A percentile compares a stretch with the other conserved stretches of the same genome.
These are phyloP conservation scores for Pinus taeda DNA, from an alignment of 75 land plant genomes.

Conservation along the genomic window DNA sequence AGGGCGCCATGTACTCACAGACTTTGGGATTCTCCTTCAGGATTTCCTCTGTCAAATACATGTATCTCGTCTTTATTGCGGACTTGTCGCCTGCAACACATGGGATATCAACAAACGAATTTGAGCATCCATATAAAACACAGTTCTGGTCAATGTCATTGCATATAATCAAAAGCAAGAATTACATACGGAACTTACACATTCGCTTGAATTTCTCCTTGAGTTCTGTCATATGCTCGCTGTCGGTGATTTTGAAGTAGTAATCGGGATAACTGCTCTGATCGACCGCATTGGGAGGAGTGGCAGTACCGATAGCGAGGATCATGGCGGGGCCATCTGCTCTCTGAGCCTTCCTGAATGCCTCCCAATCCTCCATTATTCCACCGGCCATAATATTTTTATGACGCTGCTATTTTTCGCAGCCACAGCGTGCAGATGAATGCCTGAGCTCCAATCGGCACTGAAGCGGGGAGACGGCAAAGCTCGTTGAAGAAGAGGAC, in stretches of 20 bases:
- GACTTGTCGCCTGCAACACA: conserved; percentile 29
- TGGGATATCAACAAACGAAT: no score
- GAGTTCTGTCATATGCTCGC: conserved; percentile 47
- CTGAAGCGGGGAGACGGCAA: no score
- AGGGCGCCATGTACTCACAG: conserved; percentile 15
- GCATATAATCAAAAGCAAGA: no score
- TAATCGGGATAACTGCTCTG: conserved; percentile 45
- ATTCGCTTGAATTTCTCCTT: conserved; percentile 44
- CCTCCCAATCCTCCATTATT: not conserved
- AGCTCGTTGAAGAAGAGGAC: not conserved
- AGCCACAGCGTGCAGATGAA: no score
- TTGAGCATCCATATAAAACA: not conserved
- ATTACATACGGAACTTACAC: conserved; percentile 19
- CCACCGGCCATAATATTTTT: no score
- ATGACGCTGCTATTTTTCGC: no score
- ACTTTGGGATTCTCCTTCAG: conserved; percentile 20
- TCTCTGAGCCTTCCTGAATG: not conserved
- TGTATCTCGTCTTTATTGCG: conserved; percentile 20
- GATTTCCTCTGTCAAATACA: conserved; percentile 22
- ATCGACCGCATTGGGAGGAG: conserved; percentile 30
- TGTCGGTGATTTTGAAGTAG: conserved; percentile 54
- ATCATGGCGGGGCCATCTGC: not conserved
- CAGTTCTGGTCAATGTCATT: not conserved
- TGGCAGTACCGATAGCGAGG: no score
- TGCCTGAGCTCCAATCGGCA: no score